Evolutionary conservation across 495 filamentous ascomycete species (phyloP).

Genomic region (Chaetomidium leptoderma): DNA sequence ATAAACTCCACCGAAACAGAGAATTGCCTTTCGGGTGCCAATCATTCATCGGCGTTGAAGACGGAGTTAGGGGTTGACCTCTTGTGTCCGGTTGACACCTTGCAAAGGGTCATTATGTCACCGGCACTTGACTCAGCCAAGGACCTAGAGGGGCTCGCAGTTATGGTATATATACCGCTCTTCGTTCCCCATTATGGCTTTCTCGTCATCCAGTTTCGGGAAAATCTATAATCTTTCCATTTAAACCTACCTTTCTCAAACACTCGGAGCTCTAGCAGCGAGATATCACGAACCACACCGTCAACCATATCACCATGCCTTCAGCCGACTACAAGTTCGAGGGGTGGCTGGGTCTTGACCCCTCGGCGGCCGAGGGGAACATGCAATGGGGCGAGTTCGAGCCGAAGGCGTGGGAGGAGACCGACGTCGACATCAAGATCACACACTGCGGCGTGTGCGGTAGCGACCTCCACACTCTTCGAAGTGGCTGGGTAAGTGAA

Average conservation of each 20-base stretch:
- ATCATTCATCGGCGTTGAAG: not conserved
- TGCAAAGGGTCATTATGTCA: too few species aligned
- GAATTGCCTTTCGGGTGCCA: not conserved
- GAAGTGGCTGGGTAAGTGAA: constrained; percentile 61
- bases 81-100: too few species aligned
- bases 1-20: constrained; percentile 3
- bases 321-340: constrained; percentile 53
- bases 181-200: too few species aligned
- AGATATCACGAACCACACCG: too few species aligned
- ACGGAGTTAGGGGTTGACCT: not conserved
- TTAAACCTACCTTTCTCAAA: too few species aligned
- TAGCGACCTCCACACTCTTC: constrained; percentile 69
- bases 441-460: constrained; percentile 85
- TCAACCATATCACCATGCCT: constrained; percentile 18
- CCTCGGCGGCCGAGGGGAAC: constrained; percentile 57
- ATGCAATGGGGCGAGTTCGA: constrained; percentile 67
- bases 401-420: constrained; percentile 74
- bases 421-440: constrained; percentile 73
- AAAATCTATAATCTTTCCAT: too few species aligned
- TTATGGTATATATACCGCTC: too few species aligned
- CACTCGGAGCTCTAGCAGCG: too few species aligned
- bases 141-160: too few species aligned
- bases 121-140: too few species aligned
- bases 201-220: too few species aligned
- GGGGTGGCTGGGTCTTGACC: constrained; percentile 73